Evolutionary conservation across 164 flowering plant genomes (phyloP), one percentile per base, ranked within the genome.

Genomic region (Stephania cephalantha): DNA sequence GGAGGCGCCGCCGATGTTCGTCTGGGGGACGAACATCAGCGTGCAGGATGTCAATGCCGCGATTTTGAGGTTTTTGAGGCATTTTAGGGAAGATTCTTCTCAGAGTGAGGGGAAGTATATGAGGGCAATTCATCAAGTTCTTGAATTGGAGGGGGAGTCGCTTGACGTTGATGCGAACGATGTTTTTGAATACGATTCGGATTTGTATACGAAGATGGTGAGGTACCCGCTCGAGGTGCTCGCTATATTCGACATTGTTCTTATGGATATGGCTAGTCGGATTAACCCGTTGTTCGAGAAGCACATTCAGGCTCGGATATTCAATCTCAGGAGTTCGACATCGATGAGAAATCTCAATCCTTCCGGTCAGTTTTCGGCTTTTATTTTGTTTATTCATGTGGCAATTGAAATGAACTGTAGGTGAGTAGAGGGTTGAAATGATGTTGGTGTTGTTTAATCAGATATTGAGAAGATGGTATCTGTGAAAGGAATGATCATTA

Each of bases 401-500:
- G 44, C 42, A 20, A 2, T 12, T 22, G 2, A 22, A 5, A 52
- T 8, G 9, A 0, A 12, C 0, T 25, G n/a, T 22, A 20, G 17
- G 18, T 46, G 18, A 68, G 10, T 53, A 20, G 5, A 73, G 11
- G 5, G 13, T 70, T 78, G 46, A 58, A 67, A 25, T 58, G 50
- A 72, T 75, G 30, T 22, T 67, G 81, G 72, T 0, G 42, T 35
- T 35, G 42, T 52, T 76, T 82, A 31, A 35, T 44, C 78, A 91
- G 97, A 93, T 71, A 91, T 91, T 78, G 98, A 93, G 84, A 95
- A 90, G 89, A 90, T 95, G 99, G 89, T 95, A 20, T 92, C 98
- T 0, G 79, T 95, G 79, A 93, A 93, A 80, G 99, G 99, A 71
- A 95, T 95, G 99, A 84, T 95, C 70, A 95, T 95, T 58, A 85